A percentile compares a stretch with the other conserved stretches of the same genome.
Conservation (phyloP, 192 early-diverging fungal species). For the Podila verticillata region DNA sequence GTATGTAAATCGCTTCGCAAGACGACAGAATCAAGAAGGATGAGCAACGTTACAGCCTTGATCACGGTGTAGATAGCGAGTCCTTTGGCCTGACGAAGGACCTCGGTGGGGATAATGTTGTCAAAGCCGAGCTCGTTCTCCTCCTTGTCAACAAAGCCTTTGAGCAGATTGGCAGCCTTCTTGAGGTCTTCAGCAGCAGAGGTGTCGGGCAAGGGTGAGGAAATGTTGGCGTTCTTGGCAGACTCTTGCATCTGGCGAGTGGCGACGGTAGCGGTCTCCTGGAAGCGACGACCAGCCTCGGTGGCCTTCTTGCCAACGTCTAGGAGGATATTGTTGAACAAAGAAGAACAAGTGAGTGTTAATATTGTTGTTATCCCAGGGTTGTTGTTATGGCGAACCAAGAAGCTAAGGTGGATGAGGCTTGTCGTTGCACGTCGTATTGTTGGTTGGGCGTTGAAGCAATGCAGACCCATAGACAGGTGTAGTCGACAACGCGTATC, state of each 20-base stretch:
- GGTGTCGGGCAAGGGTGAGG: slow-evolving; percentile 40
- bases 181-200: slow-evolving; percentile 37
- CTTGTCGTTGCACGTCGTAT: too few species aligned
- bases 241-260: slow-evolving; percentile 46
- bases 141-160: slow-evolving; percentile 46
- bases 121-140: slow-evolving; percentile 63
- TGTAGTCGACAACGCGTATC: too few species aligned
- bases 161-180: slow-evolving; percentile 43
- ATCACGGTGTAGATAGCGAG: slow-evolving; percentile 92
- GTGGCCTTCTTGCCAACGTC: slow-evolving; percentile 43
- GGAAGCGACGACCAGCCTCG: slow-evolving; percentile 49
- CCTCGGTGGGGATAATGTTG: slow-evolving; percentile 73
- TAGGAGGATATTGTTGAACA: too few species aligned
- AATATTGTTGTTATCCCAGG: too few species aligned
- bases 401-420: too few species aligned
- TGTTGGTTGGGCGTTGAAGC: too few species aligned
- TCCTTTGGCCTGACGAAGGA: slow-evolving; percentile 82
- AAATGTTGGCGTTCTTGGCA: slow-evolving; percentile 53
- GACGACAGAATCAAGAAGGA: not conserved
- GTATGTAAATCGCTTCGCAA: too few species aligned
- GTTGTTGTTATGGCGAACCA: too few species aligned
- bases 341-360: too few species aligned
- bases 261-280: slow-evolving; percentile 46
- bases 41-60: slow-evolving; percentile 75
- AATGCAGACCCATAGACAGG: too few species aligned